Percentiles rank a stretch among this genome's conserved stretches.
These are phyloP conservation scores for Phytophthora pistaciae DNA, from an alignment of 352 stramenopile species.

Conservation along the genomic window DNA sequence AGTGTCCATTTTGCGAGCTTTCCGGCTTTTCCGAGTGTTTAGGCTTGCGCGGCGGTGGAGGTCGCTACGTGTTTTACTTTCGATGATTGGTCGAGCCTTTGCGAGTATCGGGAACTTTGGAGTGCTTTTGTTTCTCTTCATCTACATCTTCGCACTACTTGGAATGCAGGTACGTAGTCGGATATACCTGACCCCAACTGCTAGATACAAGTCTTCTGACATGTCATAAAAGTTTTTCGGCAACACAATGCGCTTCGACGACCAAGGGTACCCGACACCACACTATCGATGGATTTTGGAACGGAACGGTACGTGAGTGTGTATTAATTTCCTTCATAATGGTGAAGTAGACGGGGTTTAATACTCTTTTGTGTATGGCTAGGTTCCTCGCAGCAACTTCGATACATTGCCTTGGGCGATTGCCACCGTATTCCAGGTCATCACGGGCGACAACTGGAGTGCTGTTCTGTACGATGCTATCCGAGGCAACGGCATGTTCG, in stretches of 20 bases:
- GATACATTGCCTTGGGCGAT: conserved; percentile 79
- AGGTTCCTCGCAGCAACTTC: conserved; percentile 84
- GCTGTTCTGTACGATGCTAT: conserved; percentile 93
- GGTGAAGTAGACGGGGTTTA: too few species aligned
- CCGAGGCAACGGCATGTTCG: conserved; percentile 59
- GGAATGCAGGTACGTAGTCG: not conserved
- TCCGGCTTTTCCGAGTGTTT: not conserved
- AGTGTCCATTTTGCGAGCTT: not conserved
- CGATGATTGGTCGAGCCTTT: not conserved
- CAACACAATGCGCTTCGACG: not conserved
- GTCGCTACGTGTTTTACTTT: not conserved
- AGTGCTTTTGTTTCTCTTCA: not conserved
- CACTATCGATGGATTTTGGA: conserved; percentile 55
- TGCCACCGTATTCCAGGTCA: conserved; percentile 92
- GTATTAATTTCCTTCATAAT: too few species aligned
- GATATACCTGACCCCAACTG: not conserved
- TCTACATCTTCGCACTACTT: not conserved
- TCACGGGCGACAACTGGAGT: conserved; percentile 95
- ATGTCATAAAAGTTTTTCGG: not conserved
- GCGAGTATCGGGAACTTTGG: conserved; percentile 1
- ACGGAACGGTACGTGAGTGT: conserved; percentile 47
- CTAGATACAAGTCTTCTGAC: not conserved
- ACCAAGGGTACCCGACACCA: conserved; percentile 1
- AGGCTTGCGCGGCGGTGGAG: not conserved
- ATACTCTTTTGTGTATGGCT: too few species aligned